Base-by-base conservation (phyloP, 225 moss, liverwort and hornwort genomes). In the Anthoceros angustus region DNA sequence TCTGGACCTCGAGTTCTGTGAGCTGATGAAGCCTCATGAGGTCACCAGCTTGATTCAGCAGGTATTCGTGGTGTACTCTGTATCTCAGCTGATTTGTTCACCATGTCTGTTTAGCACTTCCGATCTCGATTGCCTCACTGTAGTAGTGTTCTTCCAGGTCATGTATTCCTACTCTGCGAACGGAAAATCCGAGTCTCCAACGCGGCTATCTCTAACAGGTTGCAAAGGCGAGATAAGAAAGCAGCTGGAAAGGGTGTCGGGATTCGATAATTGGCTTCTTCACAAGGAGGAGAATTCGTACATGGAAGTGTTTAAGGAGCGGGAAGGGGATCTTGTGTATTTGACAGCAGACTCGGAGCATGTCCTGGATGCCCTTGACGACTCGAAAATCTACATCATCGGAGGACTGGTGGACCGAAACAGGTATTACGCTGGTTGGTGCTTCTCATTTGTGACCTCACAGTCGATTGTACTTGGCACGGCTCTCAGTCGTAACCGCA, bases 381-480 rank as follows among this genome's bases (percentile, higher is more conserved):
- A 26, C 16, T 79, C 85, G 0, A 98, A 98, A 74, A 82, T 98
- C 49, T 98, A 98, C 55, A 84, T 98, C 18, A 76, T 98, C 41
- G 92, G 98, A 72, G 98, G 98, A n/a, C 72, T 98, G 45, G 98
- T 98, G 63, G 98, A 98, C 72, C 83, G 98, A 24, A 98, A 92
- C 68, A 82, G 98, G 55, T 55, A 8, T 46, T 46, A 11, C 11
- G 2, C 16, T 16, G 16, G 16, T 46, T 46, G 45, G 5, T 46
- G 45, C 2, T 16, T 2, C 12, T 2, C 5, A 16, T 16, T 2
- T 46, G 12, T 16, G 45, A 46, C 12, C 2, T 46, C 45, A 1
- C 16, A 16, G 45, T 11, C 16, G 16, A 11, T 46, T 46, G 1
- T 46, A 46, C 45, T 2, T 46, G 11, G 2, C 12, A 11, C 2